Evolutionary conservation across 1,284 basidiomycete species (phyloP).

Genomic region (Coriolopsis trogii): DNA sequence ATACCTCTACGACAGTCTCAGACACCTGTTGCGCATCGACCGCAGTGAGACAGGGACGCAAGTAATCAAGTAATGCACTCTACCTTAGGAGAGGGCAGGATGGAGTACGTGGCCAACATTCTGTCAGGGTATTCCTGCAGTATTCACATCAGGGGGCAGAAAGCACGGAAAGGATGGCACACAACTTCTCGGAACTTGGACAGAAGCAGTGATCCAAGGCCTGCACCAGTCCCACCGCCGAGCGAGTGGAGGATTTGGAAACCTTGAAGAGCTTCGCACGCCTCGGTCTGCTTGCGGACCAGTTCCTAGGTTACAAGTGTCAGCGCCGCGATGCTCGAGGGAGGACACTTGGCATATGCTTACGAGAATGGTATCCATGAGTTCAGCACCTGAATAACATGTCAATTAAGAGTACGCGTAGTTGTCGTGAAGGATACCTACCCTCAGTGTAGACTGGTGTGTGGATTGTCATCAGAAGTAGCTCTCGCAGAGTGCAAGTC

Average conservation of each 20-base stretch:
- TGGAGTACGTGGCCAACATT: constrained; percentile 93
- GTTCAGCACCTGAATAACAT: constrained; percentile 92
- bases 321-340: background rate
- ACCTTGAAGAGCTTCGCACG: constrained; percentile 88
- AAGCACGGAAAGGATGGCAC: constrained; percentile 32
- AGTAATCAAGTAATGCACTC: constrained; percentile 18
- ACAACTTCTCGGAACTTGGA: constrained; percentile 83
- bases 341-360: no score
- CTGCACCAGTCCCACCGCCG: constrained; percentile 92
- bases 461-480: background rate
- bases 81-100: constrained; percentile 91
- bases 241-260: constrained; percentile 94
- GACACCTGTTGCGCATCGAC: constrained; percentile 61
- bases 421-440: no score
- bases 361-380: constrained; percentile 84
- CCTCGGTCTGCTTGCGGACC: constrained; percentile 75
- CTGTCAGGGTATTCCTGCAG: constrained; percentile 85
- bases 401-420: no score
- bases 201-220: constrained; percentile 81
- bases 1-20: constrained; percentile 91
- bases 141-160: constrained; percentile 38
- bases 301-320: constrained; percentile 53
- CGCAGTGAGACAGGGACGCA: background rate
- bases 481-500: no score
- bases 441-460: constrained; percentile 86